These are phyloP conservation scores for Nigrospora sphaerica DNA, from an alignment of 2,329 filamentous ascomycete species.

Conservation along the genomic window DNA sequence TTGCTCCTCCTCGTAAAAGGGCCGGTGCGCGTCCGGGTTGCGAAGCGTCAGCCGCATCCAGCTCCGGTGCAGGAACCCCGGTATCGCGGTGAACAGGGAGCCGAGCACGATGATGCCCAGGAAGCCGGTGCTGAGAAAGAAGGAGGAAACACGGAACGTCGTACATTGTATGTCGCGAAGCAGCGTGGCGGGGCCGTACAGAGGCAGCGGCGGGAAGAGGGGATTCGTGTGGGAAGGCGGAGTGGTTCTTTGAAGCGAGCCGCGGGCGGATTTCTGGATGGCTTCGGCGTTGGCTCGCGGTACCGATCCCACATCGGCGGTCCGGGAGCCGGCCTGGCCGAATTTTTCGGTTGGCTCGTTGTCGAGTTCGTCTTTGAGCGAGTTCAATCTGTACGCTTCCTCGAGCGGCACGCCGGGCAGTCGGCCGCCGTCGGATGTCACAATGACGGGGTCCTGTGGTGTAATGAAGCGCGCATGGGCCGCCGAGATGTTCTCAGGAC, in stretches of 20 bases:
- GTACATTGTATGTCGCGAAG: constrained; percentile 59
- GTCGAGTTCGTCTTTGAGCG: constrained; percentile 43
- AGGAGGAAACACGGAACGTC: constrained; percentile 60
- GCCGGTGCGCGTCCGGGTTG: constrained; percentile 53
- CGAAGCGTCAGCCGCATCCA: constrained; percentile 49
- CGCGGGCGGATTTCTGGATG: constrained; percentile 36
- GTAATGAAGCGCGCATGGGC: constrained; percentile 60
- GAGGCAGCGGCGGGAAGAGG: constrained; percentile 75
- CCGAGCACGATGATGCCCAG: constrained; percentile 70
- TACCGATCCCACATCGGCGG: constrained; percentile 4
- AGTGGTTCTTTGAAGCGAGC: constrained; percentile 37
- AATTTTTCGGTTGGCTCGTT: constrained; percentile 20
- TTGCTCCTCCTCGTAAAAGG: constrained; percentile 68
- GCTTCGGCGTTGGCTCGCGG: constrained; percentile 22
- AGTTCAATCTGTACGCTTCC: constrained; percentile 66
- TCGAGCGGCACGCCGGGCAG: constrained; percentile 62
- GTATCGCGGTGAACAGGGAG: constrained; percentile 61
- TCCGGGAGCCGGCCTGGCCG: constrained; percentile 15
- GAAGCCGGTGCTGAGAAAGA: constrained; percentile 71
- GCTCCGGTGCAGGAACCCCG: constrained; percentile 37
- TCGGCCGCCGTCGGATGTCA: constrained; percentile 59
- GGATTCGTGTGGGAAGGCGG: constrained; percentile 68
- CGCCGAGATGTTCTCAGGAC: constrained; percentile 37
- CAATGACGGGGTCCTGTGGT: constrained; percentile 63
- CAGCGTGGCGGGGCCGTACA: constrained; percentile 69